A percentile compares a stretch with the other conserved stretches of the same genome.
These are phyloP conservation scores for Penicillium goetzii DNA, from an alignment of 495 filamentous ascomycete species.

Conservation along the genomic window DNA sequence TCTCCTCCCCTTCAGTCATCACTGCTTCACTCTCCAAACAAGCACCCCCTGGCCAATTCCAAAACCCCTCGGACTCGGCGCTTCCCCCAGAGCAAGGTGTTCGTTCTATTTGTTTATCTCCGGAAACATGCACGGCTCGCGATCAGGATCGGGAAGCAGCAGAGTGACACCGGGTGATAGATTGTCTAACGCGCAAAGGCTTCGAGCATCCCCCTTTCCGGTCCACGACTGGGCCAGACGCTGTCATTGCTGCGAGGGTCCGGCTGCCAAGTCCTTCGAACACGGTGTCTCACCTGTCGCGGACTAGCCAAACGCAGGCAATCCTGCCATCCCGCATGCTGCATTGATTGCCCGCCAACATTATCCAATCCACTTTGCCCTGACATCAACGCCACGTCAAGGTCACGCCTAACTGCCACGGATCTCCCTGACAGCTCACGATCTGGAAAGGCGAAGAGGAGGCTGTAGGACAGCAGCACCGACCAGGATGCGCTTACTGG, in stretches of 20 bases:
- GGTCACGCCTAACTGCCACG: slow-evolving; percentile 23
- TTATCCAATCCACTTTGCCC: slow-evolving; percentile 28
- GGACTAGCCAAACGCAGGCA: slow-evolving; percentile 37
- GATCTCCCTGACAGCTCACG: slow-evolving; percentile 26
- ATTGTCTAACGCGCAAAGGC: slow-evolving; percentile 27
- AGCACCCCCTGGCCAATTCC: slow-evolving; percentile 9
- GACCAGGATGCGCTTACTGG: slow-evolving; percentile 17
- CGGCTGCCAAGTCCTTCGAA: slow-evolving; percentile 30
- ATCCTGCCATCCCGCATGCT: slow-evolving; percentile 38
- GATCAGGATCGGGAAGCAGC: slow-evolving; percentile 30
- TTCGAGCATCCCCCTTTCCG: slow-evolving; percentile 26
- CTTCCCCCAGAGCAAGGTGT: slow-evolving; percentile 10
- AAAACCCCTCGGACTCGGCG: slow-evolving; percentile 31
- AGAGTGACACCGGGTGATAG: slow-evolving; percentile 35
- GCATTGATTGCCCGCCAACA: slow-evolving; percentile 34
- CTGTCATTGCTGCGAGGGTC: slow-evolving; percentile 33
- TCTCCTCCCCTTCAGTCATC: background rate
- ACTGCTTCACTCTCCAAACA: background rate
- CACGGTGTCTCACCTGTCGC: slow-evolving; percentile 33
- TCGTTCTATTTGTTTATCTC: background rate
- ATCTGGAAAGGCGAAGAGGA: slow-evolving; percentile 18
- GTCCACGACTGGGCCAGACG: slow-evolving; percentile 29
- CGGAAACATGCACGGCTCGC: slow-evolving; percentile 19
- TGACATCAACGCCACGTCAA: slow-evolving; percentile 31
- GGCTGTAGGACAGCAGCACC: slow-evolving; percentile 20